Conservation (phyloP, 2,329 filamentous ascomycete species). For the Arthrocladium fulminans region DNA sequence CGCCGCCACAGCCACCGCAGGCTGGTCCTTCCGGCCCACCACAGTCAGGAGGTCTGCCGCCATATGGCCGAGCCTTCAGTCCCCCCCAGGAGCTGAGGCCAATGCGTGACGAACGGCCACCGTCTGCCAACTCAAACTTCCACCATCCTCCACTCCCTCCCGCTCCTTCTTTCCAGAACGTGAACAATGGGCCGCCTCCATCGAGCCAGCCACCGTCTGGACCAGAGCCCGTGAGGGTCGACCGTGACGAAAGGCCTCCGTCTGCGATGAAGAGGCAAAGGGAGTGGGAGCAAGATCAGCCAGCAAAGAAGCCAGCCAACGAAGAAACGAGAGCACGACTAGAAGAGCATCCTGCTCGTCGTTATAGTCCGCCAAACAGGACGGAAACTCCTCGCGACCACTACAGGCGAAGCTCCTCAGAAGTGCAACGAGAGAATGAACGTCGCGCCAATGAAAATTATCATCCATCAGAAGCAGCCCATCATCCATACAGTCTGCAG, state of each 20-base stretch:
- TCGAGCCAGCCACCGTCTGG: slow-evolving; percentile 53
- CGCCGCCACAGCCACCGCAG: slow-evolving; percentile 44
- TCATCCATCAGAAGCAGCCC: slow-evolving; percentile 85
- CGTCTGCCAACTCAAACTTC: slow-evolving; percentile 84
- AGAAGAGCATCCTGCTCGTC: slow-evolving; percentile 72
- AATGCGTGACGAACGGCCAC: slow-evolving; percentile 72
- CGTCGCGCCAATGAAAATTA: slow-evolving; percentile 70
- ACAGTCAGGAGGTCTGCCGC: slow-evolving; percentile 55
- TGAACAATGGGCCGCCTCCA: slow-evolving; percentile 62
- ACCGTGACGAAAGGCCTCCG: slow-evolving; percentile 65
- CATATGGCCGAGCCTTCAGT: slow-evolving; percentile 66
- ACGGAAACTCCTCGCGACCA: slow-evolving; percentile 61
- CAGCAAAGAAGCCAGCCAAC: slow-evolving; percentile 72
- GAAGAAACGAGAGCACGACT: slow-evolving; percentile 81
- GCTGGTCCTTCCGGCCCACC: slow-evolving; percentile 39
- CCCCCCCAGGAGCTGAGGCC: slow-evolving; percentile 77
- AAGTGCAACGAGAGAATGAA: slow-evolving; percentile 53
- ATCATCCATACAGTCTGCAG: slow-evolving; percentile 62
- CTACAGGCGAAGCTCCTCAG: slow-evolving; percentile 65
- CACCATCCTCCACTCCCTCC: slow-evolving; percentile 79
- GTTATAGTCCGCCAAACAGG: slow-evolving; percentile 50
- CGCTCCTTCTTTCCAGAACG: slow-evolving; percentile 68
- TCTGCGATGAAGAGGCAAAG: slow-evolving; percentile 76
- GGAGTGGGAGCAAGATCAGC: slow-evolving; percentile 81
- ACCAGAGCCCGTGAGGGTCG: slow-evolving; percentile 53